phyloP scores from a whole-genome alignment of 345 rosid genomes.

The Eucalyptus dawsonii region DNA sequence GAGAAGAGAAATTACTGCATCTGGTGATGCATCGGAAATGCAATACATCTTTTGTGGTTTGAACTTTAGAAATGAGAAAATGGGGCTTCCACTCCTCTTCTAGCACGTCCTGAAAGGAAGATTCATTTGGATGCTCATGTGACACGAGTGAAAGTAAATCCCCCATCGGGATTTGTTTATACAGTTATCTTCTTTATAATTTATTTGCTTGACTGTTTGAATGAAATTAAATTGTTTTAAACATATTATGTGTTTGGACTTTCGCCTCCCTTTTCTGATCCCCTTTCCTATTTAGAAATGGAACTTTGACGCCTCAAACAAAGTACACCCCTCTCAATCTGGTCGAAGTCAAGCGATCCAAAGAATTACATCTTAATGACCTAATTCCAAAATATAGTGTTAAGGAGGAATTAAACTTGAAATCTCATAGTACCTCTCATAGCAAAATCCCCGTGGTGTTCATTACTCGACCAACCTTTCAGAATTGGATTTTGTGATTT shows the following conservation, averaged over 20 bases:
- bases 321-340: background rate
- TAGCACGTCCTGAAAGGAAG: no score
- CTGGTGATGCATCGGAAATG: background rate
- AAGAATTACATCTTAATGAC: background rate
- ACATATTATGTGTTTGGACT: background rate
- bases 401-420: background rate
- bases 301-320: background rate
- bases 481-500: fast-evolving
- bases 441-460: background rate
- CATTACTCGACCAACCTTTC: background rate
- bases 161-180: background rate
- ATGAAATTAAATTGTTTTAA: background rate
- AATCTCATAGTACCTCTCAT: background rate
- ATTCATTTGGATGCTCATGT: background rate
- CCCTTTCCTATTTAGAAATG: background rate
- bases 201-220: background rate
- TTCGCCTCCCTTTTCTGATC: background rate
- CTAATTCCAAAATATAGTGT: background rate
- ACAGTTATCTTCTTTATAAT: background rate
- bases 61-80: background rate
- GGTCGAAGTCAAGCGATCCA: background rate
- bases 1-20: background rate
- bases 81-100: background rate
- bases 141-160: background rate
- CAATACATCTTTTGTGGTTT: background rate